These are phyloP conservation scores for Brasilioporus rufonigricans DNA, from an alignment of 768 basidiomycete genomes.

Conservation along the genomic window DNA sequence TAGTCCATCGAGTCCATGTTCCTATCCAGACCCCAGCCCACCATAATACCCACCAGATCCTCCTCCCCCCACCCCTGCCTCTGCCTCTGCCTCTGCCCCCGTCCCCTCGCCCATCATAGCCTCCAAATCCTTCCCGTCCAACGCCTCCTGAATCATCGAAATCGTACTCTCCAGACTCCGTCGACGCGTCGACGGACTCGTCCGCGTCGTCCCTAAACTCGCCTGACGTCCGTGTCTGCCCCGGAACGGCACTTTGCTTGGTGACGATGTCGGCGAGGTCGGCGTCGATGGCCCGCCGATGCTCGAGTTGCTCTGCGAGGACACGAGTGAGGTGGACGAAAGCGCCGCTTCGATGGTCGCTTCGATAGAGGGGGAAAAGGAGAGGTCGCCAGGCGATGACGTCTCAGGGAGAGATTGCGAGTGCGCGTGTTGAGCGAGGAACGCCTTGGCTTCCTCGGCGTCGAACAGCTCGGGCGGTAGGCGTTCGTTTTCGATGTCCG, in stretches of 20 bases:
- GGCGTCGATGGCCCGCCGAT: constrained; percentile 18
- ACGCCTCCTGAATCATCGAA: constrained; percentile 89
- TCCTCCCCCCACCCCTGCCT: too few relatives aligned
- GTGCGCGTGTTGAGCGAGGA: constrained; percentile 39
- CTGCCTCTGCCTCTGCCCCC: not conserved
- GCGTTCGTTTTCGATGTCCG: constrained; percentile 98
- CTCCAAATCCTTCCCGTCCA: constrained; percentile 66
- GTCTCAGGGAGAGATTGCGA: constrained; percentile 50
- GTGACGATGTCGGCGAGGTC: constrained; percentile 44
- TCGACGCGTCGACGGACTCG: constrained; percentile 88
- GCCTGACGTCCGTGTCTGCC: constrained; percentile 50
- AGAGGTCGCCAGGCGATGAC: constrained; percentile 42
- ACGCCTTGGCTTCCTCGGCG: constrained; percentile 65
- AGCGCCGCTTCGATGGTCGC: constrained; percentile 38
- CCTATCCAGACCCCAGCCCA: not conserved
- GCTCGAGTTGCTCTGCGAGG: constrained; percentile 24
- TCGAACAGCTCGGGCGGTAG: constrained; percentile 96
- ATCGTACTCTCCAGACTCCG: constrained; percentile 94
- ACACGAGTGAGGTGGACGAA: constrained; percentile 24
- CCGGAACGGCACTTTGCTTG: constrained; percentile 51
- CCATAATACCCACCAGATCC: not conserved
- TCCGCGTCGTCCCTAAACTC: constrained; percentile 88
- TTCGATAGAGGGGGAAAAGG: constrained; percentile 42
- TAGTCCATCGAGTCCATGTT: too few relatives aligned
- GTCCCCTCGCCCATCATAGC: not conserved